Base-by-base conservation (phyloP, 805 yeast species). In the Candida fluviatilis region DNA sequence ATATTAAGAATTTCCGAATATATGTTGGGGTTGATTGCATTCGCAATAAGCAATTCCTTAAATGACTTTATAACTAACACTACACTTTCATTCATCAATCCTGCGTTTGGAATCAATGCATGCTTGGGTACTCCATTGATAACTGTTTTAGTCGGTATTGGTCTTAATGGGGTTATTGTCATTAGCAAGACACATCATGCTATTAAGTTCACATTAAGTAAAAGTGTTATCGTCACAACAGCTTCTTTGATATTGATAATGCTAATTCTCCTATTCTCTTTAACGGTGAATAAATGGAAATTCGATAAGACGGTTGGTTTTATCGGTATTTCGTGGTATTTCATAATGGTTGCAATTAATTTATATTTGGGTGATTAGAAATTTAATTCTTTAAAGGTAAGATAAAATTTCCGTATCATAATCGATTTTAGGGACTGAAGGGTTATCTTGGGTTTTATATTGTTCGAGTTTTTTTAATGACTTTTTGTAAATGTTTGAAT, bases 111-210 rank as follows among this genome's bases (percentile, higher is more conserved):
- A 0, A 52, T 76, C 6, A 71, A 71, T 45, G 69, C 81, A 1
- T 75, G 80, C 45, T 60, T 75, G 40, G 81, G 82, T 1, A 71
- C 81, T 1, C 79, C 80, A 0, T 53, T 76, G 11, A 48, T 76
- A 11, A 61, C 72, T 31, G 66, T 73, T 6, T 53, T 75, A 42
- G 51, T 75, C 14, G 82, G 81, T 1, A 59, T 76, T 15, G 82
- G 82, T 0, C 48, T 67, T 11, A 74, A 73, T 49, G 71, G 76
- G 2, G 25, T 58, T 3, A 44, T 62, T 27, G 47, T 66, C 4
- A 51, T 62, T 23, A 42, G 42, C 3, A 23, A 37, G 18, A 40
- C 24, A 36, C 36, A n/a, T 16, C 29, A 37, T 2, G 38, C 46
- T 2, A 26, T 48, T 2, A 27, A 39, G 15, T 55, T 65, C 35